A percentile compares a stretch with the other conserved stretches of the same genome.
Evolutionary conservation across 768 basidiomycete genomes (phyloP).

Genomic region (Trametes meyenii): DNA sequence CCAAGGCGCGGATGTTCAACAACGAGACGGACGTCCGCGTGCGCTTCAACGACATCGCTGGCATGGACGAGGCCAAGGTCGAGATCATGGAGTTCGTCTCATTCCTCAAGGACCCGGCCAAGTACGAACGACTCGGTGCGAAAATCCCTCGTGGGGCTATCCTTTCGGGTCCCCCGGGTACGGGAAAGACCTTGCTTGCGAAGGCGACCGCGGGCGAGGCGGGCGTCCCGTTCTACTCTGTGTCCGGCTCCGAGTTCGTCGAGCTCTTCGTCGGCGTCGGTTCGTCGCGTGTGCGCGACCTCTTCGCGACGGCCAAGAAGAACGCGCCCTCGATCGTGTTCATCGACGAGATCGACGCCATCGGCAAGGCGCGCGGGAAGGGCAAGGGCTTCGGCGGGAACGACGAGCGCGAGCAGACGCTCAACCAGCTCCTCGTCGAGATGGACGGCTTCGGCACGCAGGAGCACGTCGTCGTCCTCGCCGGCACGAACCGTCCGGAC

Average conservation of each 20-base stretch:
- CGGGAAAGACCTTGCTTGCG: slow-evolving; percentile 96
- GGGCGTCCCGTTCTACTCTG: slow-evolving; percentile 95
- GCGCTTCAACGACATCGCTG: slow-evolving; percentile 96
- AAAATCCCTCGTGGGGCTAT: slow-evolving; percentile 97
- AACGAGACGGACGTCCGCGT: slow-evolving; percentile 93
- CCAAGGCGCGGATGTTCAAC: slow-evolving; percentile 92
- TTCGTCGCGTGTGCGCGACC: slow-evolving; percentile 93
- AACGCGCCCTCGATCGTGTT: slow-evolving; percentile 99
- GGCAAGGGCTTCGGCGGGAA: slow-evolving; percentile 85
- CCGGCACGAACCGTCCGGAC: slow-evolving; percentile 96
- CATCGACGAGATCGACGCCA: slow-evolving; percentile 99
- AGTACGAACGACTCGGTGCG: slow-evolving; percentile 95
- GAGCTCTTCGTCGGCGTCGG: slow-evolving; percentile 99
- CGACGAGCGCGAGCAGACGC: slow-evolving; percentile 95
- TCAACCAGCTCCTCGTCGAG: slow-evolving; percentile 97
- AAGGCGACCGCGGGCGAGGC: slow-evolving; percentile 99
- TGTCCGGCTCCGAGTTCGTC: slow-evolving; percentile 98
- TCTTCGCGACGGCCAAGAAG: slow-evolving; percentile 97
- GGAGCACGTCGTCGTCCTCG: slow-evolving; percentile 94
- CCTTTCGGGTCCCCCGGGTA: slow-evolving; percentile 94
- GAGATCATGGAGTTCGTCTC: slow-evolving; percentile 99
- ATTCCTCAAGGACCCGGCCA: slow-evolving; percentile 93
- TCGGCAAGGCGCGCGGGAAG: slow-evolving; percentile 89
- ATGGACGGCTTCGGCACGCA: slow-evolving; percentile 99
- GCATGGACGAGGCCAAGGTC: slow-evolving; percentile 99